Base-by-base conservation (phyloP, 768 basidiomycete genomes). In the Pulveroboletus sp. region DNA sequence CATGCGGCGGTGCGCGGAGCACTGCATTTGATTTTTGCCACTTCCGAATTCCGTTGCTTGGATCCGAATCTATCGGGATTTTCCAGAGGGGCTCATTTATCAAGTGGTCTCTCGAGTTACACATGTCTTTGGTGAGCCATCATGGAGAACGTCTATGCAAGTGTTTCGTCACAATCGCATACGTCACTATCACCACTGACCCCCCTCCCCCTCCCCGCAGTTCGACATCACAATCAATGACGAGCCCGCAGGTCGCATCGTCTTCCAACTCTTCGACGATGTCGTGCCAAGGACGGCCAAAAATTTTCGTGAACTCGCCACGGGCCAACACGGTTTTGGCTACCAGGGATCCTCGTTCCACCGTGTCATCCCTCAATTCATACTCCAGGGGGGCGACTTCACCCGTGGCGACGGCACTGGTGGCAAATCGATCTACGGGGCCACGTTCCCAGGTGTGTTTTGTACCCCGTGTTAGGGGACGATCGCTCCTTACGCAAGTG, bases 331-430 rank as follows among this genome's bases (percentile, higher is more conserved):
- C 45, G 88, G 87, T 5, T 89, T 70, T 50, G 86, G 90, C 39
- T 97, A 94, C 72, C 41, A 67, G 43, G 84, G 81, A 13, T 74
- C 73, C 19, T 20, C 32, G 0, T 93, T 93, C 81, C 91, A 93
- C 68, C 86, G 91, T 55, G 72, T 93, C 61, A 91, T 93, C 63
- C 86, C 86, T 56, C 42, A 76, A 35, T 93, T 92, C 72, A 92
- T 92, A 89, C 76, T 91, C 49, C 92, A 94, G 68, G 92, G 90
- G 22, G 93, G 93, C 48, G 91, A 93, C 65, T 95, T 95, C 68
- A 86, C 84, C 55, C 58, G 50, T 16, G 63, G 68, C 24, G 71
- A 86, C 51, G 89, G 89, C 14, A 88, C 86, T 10, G 89, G 89
- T 51, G 89, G 89, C 41, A 87, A 83, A 69, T 86, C 83, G 22